Conservation (phyloP, 2,329 filamentous ascomycete genomes). For the Apiospora aurea region DNA sequence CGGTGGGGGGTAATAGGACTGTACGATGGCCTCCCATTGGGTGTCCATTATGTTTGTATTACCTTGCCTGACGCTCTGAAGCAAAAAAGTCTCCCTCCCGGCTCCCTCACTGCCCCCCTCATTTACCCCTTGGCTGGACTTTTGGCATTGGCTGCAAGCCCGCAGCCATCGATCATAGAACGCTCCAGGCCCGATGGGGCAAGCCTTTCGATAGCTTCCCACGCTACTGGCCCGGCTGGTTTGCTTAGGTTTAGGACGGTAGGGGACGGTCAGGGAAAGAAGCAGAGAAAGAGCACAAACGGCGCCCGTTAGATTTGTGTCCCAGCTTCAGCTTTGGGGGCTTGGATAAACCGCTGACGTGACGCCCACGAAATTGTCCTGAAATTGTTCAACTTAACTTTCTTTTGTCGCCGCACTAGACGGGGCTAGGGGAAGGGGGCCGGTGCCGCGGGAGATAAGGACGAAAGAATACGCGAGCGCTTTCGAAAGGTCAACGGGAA, state of each 20-base stretch:
- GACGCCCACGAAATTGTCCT: background rate
- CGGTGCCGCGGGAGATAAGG: no score
- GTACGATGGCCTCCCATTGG: slow-evolving; percentile 12
- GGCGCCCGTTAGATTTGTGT: slow-evolving; percentile 1
- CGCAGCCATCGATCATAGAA: background rate
- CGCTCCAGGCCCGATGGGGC: slow-evolving; percentile 5
- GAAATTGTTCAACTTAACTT: slow-evolving; percentile 8
- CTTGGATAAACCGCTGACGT: slow-evolving; percentile 10
- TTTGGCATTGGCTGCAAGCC: background rate
- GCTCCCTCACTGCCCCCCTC: background rate
- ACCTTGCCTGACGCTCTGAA: background rate
- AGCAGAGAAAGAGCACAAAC: background rate
- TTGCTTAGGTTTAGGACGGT: background rate
- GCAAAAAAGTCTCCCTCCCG: background rate
- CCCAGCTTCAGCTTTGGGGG: background rate
- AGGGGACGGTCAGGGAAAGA: no score
- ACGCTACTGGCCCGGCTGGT: slow-evolving; percentile 8
- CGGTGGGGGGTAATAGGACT: slow-evolving; percentile 11
- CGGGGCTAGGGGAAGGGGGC: background rate
- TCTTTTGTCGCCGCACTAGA: background rate
- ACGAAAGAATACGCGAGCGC: background rate
- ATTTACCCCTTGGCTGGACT: slow-evolving; percentile 17
- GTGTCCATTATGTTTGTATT: slow-evolving; percentile 12
- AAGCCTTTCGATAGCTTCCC: slow-evolving; percentile 4
- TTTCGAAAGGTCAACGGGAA: background rate